Percentiles rank a stretch among this genome's conserved stretches.
These are phyloP conservation scores for Verticillium nonalfalfae DNA, from an alignment of 2,329 filamentous ascomycete genomes.

Conservation along the genomic window DNA sequence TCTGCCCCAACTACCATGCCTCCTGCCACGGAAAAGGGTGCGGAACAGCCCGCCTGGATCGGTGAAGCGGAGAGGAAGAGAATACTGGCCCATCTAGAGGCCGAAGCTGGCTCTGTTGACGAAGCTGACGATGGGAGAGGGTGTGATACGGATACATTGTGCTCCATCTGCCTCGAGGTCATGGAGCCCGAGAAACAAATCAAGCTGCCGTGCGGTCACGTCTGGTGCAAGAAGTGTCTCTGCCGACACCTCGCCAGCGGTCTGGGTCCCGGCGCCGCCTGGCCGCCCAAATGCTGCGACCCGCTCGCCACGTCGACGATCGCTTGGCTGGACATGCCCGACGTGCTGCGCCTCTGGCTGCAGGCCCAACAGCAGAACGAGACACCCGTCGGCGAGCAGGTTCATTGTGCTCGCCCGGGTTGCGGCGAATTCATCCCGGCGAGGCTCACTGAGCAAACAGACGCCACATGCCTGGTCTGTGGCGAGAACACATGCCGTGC, in stretches of 20 bases:
- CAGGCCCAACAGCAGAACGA: constrained; percentile 8
- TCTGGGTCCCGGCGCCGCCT: constrained; percentile 4
- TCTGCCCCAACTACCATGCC: too few relatives aligned
- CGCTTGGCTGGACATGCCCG: constrained; percentile 1
- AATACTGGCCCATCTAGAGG: neutral
- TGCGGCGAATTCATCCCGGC: constrained; percentile 11
- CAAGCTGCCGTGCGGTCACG: constrained; percentile 9
- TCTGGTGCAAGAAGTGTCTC: constrained; percentile 9
- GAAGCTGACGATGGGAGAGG: neutral
- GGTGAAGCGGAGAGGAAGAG: neutral
- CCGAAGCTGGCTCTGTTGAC: neutral
- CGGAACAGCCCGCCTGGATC: neutral
- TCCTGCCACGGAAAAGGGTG: too few relatives aligned
- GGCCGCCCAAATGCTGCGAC: constrained; percentile 11
- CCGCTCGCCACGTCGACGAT: constrained; percentile 7
- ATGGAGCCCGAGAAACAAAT: neutral
- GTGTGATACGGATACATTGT: neutral
- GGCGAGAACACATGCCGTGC: constrained; percentile 5
- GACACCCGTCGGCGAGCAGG: constrained; percentile 1
- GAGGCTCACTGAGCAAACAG: neutral
- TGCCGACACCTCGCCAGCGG: constrained; percentile 8
- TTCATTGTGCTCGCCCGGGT: constrained; percentile 8
- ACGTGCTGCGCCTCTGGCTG: constrained; percentile 4
- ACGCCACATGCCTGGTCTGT: constrained; percentile 6
- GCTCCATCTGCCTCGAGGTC: constrained; percentile 4